Percentiles rank a stretch among this genome's conserved stretches.
These are phyloP conservation scores for Rhizophora apiculata DNA, from an alignment of 345 rosid genomes.

Conservation along the genomic window DNA sequence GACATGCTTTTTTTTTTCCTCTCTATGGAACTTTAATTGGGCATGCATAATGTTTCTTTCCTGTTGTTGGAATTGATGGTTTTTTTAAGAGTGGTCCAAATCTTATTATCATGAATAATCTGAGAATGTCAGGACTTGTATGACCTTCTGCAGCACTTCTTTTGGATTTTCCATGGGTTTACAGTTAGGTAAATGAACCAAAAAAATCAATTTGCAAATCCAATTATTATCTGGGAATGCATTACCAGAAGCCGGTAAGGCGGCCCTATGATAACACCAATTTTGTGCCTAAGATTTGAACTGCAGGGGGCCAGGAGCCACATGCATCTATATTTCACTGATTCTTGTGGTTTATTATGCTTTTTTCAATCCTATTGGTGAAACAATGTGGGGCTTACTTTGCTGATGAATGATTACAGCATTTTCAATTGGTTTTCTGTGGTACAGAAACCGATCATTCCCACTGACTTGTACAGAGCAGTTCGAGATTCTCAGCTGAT, in stretches of 20 bases:
- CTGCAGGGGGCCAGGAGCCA: neutral
- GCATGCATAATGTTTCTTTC: neutral
- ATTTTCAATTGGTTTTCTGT: constrained; percentile 2
- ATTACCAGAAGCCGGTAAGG: neutral
- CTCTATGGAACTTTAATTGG: too few species aligned
- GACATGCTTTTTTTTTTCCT: too few species aligned
- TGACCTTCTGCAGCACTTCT: neutral
- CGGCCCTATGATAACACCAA: neutral
- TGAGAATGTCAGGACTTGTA: neutral
- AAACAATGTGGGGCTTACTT: constrained; percentile 11
- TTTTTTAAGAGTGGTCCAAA: too few species aligned
- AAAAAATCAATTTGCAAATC: neutral
- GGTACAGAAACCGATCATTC: constrained; percentile 44
- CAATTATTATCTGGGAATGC: neutral
- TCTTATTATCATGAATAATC: too few species aligned
- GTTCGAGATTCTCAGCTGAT: constrained; percentile 34
- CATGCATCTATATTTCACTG: neutral
- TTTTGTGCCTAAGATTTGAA: neutral
- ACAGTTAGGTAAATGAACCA: neutral
- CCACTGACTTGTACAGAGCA: constrained; percentile 23
- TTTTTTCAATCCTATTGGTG: constrained; percentile 1
- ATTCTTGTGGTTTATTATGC: neutral
- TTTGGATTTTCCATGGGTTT: neutral
- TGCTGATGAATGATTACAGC: constrained; percentile 5
- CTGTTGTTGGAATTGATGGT: neutral